Evolutionary conservation across 108 stramenopile genomes (phyloP).

Genomic region (Parietichytrium sp.): DNA sequence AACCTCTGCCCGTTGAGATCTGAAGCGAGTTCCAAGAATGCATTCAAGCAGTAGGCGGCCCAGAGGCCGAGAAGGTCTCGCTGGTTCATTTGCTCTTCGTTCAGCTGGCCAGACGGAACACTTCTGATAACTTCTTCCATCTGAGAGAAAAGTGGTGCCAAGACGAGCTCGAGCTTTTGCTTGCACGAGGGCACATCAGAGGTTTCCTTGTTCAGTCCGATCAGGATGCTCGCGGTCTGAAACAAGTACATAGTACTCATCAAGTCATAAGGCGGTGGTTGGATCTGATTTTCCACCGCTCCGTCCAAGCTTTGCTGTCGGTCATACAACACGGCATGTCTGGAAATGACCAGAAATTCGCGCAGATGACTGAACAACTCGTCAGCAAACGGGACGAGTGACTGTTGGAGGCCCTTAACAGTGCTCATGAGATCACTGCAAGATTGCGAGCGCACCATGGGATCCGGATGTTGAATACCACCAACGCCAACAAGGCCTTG

Average conservation of each 20-base stretch:
- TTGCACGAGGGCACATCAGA: neutral
- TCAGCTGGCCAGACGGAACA: neutral
- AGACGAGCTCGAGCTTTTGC: neutral
- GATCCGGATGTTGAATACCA: neutral
- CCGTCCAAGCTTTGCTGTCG: too few relatives aligned
- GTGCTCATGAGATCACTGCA: neutral
- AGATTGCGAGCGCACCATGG: neutral
- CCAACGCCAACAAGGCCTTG: neutral
- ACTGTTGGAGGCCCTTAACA: neutral
- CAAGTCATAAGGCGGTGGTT: neutral
- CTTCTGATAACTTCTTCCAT: neutral
- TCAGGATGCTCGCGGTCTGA: constrained; percentile 5
- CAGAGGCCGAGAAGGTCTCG: neutral
- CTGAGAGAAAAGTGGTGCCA: neutral
- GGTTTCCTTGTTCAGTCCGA: neutral
- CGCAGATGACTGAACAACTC: neutral
- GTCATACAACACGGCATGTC: neutral
- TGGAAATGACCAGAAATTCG: neutral
- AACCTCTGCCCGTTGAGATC: too few relatives aligned
- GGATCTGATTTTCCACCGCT: neutral
- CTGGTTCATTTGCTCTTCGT: constrained; percentile 19
- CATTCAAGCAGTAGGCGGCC: constrained; percentile 4
- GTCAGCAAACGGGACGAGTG: neutral
- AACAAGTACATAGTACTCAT: neutral
- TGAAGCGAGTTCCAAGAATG: too few relatives aligned